Percentiles rank a stretch among this genome's conserved stretches.
Evolutionary conservation across 805 yeast species (phyloP).

Genomic region (Monosporozyma siamensis): DNA sequence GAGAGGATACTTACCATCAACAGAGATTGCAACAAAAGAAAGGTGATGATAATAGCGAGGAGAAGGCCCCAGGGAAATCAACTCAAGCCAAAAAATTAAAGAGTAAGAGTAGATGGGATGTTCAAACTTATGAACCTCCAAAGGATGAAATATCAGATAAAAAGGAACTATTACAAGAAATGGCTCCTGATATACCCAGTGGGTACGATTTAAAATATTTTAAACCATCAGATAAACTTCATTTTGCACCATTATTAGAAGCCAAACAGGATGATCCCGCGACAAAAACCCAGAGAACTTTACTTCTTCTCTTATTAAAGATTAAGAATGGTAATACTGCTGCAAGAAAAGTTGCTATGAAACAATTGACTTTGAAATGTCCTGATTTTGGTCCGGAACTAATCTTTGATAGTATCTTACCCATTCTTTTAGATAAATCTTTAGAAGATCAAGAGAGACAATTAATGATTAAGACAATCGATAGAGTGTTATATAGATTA

Average conservation of each 20-base stretch:
- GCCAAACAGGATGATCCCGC: slow-evolving; percentile 60
- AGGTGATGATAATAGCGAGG: background rate
- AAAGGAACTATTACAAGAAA: slow-evolving; percentile 28
- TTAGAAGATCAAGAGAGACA: slow-evolving; percentile 80
- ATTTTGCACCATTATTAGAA: slow-evolving; percentile 57
- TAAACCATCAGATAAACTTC: slow-evolving; percentile 60
- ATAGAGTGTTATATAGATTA: slow-evolving; percentile 55
- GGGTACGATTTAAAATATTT: slow-evolving; percentile 57
- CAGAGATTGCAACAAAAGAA: slow-evolving; percentile 20
- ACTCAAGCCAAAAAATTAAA: background rate
- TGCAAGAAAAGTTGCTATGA: slow-evolving; percentile 58
- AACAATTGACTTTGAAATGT: slow-evolving; percentile 57
- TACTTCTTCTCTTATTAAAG: slow-evolving; percentile 54
- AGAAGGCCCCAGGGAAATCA: background rate
- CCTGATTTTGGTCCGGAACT: slow-evolving; percentile 57
- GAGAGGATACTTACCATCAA: slow-evolving; percentile 42
- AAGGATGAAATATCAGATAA: slow-evolving; percentile 31
- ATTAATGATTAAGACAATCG: slow-evolving; percentile 65
- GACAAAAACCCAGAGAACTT: too few relatives aligned
- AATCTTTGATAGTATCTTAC: slow-evolving; percentile 62
- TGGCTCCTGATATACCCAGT: slow-evolving; percentile 53
- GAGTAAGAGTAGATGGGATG: slow-evolving; percentile 29
- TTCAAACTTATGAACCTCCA: slow-evolving; percentile 43
- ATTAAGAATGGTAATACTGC: slow-evolving; percentile 72
- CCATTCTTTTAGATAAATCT: slow-evolving; percentile 60